phyloP scores from a whole-genome alignment of 345 rosid genomes.

The Cardamine occulta region DNA sequence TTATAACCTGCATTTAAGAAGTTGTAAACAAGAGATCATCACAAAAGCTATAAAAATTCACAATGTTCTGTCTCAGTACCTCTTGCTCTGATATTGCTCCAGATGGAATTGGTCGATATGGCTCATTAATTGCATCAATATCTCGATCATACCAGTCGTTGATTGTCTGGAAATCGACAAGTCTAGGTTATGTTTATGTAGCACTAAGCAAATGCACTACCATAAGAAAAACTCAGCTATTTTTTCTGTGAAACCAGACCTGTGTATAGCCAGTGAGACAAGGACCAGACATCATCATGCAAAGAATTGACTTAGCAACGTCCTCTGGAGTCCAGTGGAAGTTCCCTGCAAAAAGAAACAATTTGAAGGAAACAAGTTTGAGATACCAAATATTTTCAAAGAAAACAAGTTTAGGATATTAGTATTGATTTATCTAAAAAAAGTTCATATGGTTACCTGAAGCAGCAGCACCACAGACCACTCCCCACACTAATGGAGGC shows the following conservation, averaged over 20 bases:
- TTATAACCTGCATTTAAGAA: slow-evolving; percentile 64
- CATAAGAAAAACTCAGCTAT: neutral
- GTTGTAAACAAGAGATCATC: slow-evolving; percentile 28
- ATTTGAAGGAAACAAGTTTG: neutral
- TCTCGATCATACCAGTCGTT: slow-evolving; percentile 98
- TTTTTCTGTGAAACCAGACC: slow-evolving; percentile 48
- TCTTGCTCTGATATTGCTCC: slow-evolving; percentile 92
- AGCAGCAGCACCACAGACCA: slow-evolving; percentile 98
- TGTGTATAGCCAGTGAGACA: slow-evolving; percentile 97
- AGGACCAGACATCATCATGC: slow-evolving; percentile 98
- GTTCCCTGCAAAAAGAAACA: slow-evolving; percentile 61
- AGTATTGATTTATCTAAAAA: neutral
- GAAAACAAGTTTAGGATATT: too few relatives aligned
- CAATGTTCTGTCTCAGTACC: slow-evolving; percentile 43
- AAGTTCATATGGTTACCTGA: slow-evolving; percentile 60
- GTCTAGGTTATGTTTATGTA: slow-evolving; percentile 14
- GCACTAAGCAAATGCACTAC: slow-evolving; percentile 32
- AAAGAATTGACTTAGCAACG: slow-evolving; percentile 84
- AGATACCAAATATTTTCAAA: too few relatives aligned
- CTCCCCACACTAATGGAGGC: slow-evolving; percentile 98
- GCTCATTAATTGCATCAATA: slow-evolving; percentile 96
- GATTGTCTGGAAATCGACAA: slow-evolving; percentile 60
- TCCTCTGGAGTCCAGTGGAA: slow-evolving; percentile 94
- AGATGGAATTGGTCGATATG: slow-evolving; percentile 97
- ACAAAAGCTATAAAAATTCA: neutral